phyloP scores from a whole-genome alignment of 495 filamentous ascomycete species.

The Cercophora sp. region DNA sequence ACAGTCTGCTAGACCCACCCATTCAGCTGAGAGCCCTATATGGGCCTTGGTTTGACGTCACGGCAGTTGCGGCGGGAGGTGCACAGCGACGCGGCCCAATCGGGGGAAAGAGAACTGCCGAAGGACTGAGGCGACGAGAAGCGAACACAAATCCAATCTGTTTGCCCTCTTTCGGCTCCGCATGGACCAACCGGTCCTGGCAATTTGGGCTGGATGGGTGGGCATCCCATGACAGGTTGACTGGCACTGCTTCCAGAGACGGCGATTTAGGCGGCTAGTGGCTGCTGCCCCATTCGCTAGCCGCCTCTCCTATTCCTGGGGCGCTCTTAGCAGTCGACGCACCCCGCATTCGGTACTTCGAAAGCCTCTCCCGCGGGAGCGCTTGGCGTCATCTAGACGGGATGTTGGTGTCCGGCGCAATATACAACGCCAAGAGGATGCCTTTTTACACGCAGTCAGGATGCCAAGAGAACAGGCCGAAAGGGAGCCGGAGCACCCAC shows the following conservation, averaged over 20 bases:
- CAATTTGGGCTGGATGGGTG: neutral
- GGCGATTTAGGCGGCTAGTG: constrained; percentile 1
- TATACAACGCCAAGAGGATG: constrained; percentile 11
- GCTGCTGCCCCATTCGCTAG: neutral
- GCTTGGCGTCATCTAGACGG: constrained; percentile 5
- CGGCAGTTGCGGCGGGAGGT: neutral
- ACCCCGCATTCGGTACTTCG: constrained; percentile 20
- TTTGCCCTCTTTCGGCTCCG: neutral
- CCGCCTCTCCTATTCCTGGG: neutral
- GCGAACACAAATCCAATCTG: constrained; percentile 1
- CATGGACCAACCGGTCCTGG: neutral
- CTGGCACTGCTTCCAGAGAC: neutral
- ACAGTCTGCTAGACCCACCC: no score
- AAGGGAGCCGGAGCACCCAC: neutral
- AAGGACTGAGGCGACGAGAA: no score
- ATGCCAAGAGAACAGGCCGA: neutral
- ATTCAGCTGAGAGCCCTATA: neutral
- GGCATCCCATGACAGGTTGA: neutral
- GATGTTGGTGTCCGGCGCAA: constrained; percentile 11
- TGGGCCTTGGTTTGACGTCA: neutral
- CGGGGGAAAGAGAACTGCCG: neutral
- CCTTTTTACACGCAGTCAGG: neutral
- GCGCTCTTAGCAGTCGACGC: neutral
- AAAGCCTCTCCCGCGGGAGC: constrained; percentile 11
- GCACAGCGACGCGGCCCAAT: neutral